Base-by-base conservation (phyloP, 352 stramenopile species). In the Pythium folliculosum region DNA sequence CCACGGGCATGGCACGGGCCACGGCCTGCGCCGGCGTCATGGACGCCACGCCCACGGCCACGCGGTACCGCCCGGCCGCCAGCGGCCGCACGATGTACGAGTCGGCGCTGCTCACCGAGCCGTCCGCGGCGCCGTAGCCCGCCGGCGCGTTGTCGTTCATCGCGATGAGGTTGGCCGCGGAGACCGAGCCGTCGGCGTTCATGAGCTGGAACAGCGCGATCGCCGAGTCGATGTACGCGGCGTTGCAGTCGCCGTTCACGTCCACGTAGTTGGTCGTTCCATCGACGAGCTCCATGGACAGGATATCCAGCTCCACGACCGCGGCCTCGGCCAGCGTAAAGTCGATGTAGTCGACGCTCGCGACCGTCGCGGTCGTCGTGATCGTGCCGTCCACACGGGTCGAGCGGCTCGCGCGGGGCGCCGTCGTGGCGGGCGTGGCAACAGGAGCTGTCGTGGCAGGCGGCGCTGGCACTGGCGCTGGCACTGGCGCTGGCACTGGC, bases 181-280 rank as follows among this genome's bases (percentile, higher is more conserved):
- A 60, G 3, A 81, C 55, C 0, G 23, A 30, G 23, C 60, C 75
- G 38, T 69, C 65, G n/a, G 22, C 54, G 19, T 68, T 65, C 0
- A 87, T 13, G 0, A 32, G 27, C 27, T 53, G 65, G 65, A 92
- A 90, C 3, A 92, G 66, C 5, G 88, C 67, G 51, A 92, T 79
- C 10, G 73, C 76, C 10, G 81, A 81, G 71, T 92, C 82, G 60
- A 91, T 76, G 55, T 82, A 88, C 10, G 73, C 76, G 25, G 84
- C 81, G 47, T 86, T 92, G 73, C 84, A 92, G 68, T 92, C 82
- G 10, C 59, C 61, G 49, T 92, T 91, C 19, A 92, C 72, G 63
- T 92, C 82, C 5, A 79, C 67, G 40, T 74, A 92, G 17, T 38
- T 68, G 17, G 65, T 55, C 0, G 32, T 30, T 7, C 68, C 73